Base-by-base conservation (phyloP, 129 eudicot genomes). In the Lonicera japonica region DNA sequence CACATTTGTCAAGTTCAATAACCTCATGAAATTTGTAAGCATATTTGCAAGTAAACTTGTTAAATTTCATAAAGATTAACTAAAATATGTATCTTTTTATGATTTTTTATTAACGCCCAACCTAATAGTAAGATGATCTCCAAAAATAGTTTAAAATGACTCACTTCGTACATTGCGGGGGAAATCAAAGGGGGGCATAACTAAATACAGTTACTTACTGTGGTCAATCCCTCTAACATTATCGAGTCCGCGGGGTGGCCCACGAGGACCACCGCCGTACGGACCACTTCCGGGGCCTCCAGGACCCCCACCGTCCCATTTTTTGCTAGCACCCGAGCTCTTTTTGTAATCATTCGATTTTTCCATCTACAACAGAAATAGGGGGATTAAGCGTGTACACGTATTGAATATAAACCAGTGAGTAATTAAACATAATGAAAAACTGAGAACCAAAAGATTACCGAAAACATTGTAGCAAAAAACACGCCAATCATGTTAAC, bases 261-360 rank as follows among this genome's bases (percentile, higher is more conserved):
- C 83, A 18, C 95, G 95, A 50, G 96, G 97, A 25, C 97, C 97
- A 46, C 97, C 82, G 21, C 98, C 97, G 75, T 77, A 82, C 41
- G 94, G 97, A 65, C 95, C 97, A 23, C 82, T 79, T 56, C 97
- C 97, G 0, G 94, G 85, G 4, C 86, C 81, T 14, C 92, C 95
- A 11, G 88, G 91, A 69, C 95, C 95, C 19, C 96, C 92, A 23
- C 97, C 96, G 45, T 75, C 95, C 95, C 95, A 94, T 75, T 85
- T 94, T 85, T 94, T 94, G 86, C 81, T 69, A 36, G 96, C 70
- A 38, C 95, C 96, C 9, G 89, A 82, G 9, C 63, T 60, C 75
- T 94, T 94, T 72, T 68, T 76, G 71, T 94, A 94, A 23, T 89
- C 83, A 65, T 94, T 96, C 50, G 96, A 70, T 72, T 94, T 94